Conservation (phyloP, 179 eudicot species). For the Vitellaria paradoxa region DNA sequence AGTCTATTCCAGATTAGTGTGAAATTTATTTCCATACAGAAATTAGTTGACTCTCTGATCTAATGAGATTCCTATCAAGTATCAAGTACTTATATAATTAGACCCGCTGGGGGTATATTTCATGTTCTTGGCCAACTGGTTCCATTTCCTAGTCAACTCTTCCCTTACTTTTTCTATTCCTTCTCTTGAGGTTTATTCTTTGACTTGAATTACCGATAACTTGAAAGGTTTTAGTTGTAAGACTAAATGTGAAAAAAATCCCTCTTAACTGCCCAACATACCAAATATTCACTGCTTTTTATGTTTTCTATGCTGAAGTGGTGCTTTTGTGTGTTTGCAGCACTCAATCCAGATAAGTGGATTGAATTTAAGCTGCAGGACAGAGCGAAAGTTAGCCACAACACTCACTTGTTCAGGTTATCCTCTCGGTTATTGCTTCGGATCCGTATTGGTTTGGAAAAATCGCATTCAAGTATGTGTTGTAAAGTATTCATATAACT, state of each 20-base stretch:
- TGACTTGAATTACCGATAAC: background rate
- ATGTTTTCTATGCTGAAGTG: slow-evolving; percentile 8
- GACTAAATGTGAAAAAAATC: background rate
- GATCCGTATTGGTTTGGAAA: background rate
- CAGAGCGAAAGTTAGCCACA: slow-evolving; percentile 87
- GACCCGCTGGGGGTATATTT: background rate
- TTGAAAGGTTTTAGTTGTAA: background rate
- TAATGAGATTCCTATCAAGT: background rate
- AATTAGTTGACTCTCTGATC: background rate
- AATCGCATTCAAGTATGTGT: background rate
- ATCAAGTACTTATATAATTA: background rate
- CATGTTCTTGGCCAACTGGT: background rate
- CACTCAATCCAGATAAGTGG: slow-evolving; percentile 86
- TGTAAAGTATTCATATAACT: background rate
- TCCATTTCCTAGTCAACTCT: background rate
- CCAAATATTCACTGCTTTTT: background rate
- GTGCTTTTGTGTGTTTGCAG: slow-evolving; percentile 40
- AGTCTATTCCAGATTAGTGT: background rate
- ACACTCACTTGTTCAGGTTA: slow-evolving; percentile 88
- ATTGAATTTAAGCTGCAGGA: slow-evolving; percentile 83
- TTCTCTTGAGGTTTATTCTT: background rate
- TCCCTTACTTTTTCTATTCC: background rate
- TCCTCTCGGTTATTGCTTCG: slow-evolving; percentile 12
- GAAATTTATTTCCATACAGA: background rate
- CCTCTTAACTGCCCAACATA: background rate